These are phyloP conservation scores for Dactylorhiza incarnata DNA, from an alignment of 106 monocot genomes.

Conservation along the genomic window DNA sequence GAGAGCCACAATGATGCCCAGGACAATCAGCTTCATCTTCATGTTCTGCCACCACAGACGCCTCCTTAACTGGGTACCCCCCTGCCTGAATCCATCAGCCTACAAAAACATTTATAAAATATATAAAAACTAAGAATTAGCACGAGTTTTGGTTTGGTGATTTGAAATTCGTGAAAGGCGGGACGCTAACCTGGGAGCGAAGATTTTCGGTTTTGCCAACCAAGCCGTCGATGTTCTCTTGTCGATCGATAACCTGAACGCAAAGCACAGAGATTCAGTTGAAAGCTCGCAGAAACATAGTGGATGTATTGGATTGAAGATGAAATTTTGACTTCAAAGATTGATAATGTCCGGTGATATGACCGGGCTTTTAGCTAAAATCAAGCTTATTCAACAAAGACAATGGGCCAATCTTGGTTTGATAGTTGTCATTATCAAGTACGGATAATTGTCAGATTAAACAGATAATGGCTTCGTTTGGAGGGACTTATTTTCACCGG, in stretches of 20 bases:
- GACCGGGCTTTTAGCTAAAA: too few species aligned
- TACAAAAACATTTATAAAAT: constrained; percentile 15
- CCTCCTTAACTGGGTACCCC: constrained; percentile 47
- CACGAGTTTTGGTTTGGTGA: background rate
- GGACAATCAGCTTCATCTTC: constrained; percentile 78
- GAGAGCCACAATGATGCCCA: constrained; percentile 50
- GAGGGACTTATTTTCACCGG: too few species aligned
- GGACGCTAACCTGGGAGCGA: constrained; percentile 49
- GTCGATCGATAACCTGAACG: constrained; percentile 67
- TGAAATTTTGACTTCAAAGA: too few species aligned
- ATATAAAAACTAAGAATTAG: background rate
- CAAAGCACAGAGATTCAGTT: background rate
- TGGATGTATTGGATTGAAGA: background rate
- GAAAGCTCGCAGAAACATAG: background rate
- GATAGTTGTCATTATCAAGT: too few species aligned
- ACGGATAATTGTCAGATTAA: too few species aligned
- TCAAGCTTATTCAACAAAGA: too few species aligned
- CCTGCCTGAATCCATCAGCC: constrained; percentile 69
- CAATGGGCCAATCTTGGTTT: too few species aligned
- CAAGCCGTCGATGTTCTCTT: constrained; percentile 69
- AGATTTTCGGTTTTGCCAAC: constrained; percentile 80
- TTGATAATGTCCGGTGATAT: too few species aligned
- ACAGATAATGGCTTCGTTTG: too few species aligned
- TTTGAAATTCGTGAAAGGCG: background rate
- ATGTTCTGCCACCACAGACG: constrained; percentile 82